These are phyloP conservation scores for Amniculicola lignicola DNA, from an alignment of 495 filamentous ascomycete genomes.

Conservation along the genomic window DNA sequence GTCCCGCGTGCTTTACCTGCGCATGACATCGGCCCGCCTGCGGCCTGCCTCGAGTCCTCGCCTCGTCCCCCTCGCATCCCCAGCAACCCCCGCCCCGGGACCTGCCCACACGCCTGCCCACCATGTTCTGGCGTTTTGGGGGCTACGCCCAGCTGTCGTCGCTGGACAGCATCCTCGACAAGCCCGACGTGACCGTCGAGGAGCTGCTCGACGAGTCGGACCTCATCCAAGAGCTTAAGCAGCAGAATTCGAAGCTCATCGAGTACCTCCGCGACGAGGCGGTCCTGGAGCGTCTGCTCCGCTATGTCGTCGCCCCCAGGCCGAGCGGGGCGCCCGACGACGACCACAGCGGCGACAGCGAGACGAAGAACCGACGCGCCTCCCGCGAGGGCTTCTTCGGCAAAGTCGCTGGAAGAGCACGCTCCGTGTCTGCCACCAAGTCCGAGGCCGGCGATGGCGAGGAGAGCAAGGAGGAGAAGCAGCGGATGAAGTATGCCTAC, in stretches of 20 bases:
- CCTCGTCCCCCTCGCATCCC: constrained; percentile 4
- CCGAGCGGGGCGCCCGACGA: constrained; percentile 58
- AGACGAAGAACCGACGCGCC: constrained; percentile 54
- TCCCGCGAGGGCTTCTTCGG: constrained; percentile 36
- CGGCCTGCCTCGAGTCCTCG: constrained; percentile 6
- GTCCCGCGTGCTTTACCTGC: background rate
- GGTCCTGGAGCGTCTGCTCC: constrained; percentile 80
- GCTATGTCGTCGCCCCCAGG: constrained; percentile 83
- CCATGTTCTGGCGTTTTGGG: constrained; percentile 98
- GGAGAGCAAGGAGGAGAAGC: constrained; percentile 64
- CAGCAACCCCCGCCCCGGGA: background rate
- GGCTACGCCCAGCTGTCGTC: constrained; percentile 96
- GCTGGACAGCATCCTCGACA: constrained; percentile 93
- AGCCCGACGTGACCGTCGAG: constrained; percentile 88
- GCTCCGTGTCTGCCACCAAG: constrained; percentile 36
- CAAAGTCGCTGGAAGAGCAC: constrained; percentile 33
- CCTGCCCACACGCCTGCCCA: constrained; percentile 40
- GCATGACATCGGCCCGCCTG: constrained; percentile 20
- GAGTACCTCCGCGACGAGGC: constrained; percentile 88
- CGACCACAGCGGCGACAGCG: constrained; percentile 47
- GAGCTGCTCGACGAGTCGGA: constrained; percentile 95
- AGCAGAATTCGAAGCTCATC: constrained; percentile 96
- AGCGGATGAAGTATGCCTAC: constrained; percentile 84
- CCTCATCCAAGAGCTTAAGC: constrained; percentile 93
- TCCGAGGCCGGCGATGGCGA: constrained; percentile 39